These are phyloP conservation scores for Ilyonectria destructans DNA, from an alignment of 2,329 filamentous ascomycete species.

Conservation along the genomic window DNA sequence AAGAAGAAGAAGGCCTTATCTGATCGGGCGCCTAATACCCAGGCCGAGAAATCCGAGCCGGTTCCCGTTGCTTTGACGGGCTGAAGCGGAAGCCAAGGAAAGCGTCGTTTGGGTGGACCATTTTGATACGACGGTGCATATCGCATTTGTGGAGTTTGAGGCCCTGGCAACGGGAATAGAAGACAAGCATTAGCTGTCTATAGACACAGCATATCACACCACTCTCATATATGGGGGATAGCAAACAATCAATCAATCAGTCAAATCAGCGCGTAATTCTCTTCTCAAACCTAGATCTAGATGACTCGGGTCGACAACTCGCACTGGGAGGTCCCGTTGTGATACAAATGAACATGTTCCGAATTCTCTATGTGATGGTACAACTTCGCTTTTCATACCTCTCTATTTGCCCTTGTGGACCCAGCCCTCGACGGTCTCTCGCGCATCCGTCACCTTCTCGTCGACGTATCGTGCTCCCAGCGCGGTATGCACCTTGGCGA, in stretches of 20 bases:
- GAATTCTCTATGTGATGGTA: constrained; percentile 57
- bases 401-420: constrained; percentile 88
- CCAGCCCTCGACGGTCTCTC: constrained; percentile 88
- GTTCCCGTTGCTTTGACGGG: constrained; percentile 43
- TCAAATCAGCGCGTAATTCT: constrained; percentile 12
- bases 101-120: constrained; percentile 15
- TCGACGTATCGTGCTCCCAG: constrained; percentile 82
- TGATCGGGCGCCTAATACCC: constrained; percentile 49
- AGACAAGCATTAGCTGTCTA: constrained; percentile 6
- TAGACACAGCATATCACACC: constrained; percentile 14
- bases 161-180: constrained; percentile 22
- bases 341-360: constrained; percentile 54
- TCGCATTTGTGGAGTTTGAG: constrained; percentile 45
- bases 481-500: constrained; percentile 82
- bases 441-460: constrained; percentile 82
- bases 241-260: constrained; percentile 7
- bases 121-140: constrained; percentile 28
- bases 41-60: constrained; percentile 44
- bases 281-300: constrained; percentile 10
- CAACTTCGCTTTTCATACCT: constrained; percentile 50
- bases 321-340: constrained; percentile 22
- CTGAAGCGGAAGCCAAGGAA: constrained; percentile 18
- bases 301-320: not conserved
- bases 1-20: constrained; percentile 56
- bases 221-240: constrained; percentile 19